phyloP scores from a whole-genome alignment of 371 early-diverging fungal genomes.

The Quaeritorhiza haematococci region DNA sequence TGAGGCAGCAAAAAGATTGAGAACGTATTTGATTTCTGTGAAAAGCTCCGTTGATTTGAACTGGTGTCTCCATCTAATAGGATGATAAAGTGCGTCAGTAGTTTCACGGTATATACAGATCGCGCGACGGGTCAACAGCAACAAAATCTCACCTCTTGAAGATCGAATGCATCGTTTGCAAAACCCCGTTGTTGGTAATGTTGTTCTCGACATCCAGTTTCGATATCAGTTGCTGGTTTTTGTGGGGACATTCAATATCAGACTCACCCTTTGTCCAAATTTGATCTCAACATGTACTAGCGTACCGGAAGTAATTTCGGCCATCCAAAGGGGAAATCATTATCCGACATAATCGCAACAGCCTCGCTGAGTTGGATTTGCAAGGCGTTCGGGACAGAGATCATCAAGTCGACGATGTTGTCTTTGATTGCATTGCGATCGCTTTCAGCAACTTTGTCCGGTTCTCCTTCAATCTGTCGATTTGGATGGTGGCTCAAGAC shows the following conservation, averaged over 20 bases:
- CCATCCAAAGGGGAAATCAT: conserved; percentile 91
- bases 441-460: conserved; percentile 40
- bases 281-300: too few relatives aligned
- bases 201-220: too few relatives aligned
- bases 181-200: conserved; percentile 78
- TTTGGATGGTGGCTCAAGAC: background rate
- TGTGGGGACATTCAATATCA: too few relatives aligned
- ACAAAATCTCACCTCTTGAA: conserved; percentile 76
- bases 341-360: conserved; percentile 80
- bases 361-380: conserved; percentile 91
- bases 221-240: too few relatives aligned
- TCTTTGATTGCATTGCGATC: conserved; percentile 80
- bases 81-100: background rate
- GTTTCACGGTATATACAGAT: background rate
- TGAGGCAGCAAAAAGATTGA: conserved; percentile 75
- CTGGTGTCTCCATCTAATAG: conserved; percentile 79
- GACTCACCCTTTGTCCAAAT: too few relatives aligned
- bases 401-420: conserved; percentile 80
- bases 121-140: too few relatives aligned
- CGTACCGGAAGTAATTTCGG: conserved; percentile 70
- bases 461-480: conserved; percentile 28
- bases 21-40: conserved; percentile 83
- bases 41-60: conserved; percentile 76
- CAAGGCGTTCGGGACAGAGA: conserved; percentile 66
- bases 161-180: conserved; percentile 89